Percentiles rank a stretch among this genome's conserved stretches.
Evolutionary conservation across 495 filamentous ascomycete genomes (phyloP).

Genomic region (Pyrenopolyporus hunteri): DNA sequence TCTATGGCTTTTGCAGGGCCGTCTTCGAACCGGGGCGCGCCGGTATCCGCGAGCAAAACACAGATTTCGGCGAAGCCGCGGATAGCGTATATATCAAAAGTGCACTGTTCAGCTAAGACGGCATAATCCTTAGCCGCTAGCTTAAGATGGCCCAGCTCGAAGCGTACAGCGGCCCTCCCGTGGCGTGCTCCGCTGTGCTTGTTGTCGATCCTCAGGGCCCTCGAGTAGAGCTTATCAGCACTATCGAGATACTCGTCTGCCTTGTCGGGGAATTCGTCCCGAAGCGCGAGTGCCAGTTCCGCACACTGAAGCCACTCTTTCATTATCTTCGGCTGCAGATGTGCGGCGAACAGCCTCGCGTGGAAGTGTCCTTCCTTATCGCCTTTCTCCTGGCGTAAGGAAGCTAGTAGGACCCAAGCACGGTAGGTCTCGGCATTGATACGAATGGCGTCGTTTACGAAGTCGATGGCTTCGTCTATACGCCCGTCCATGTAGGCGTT

Average conservation of each 20-base stretch:
- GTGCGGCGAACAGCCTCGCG: constrained; percentile 73
- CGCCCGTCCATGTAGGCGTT: constrained; percentile 70
- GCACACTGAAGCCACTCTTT: constrained; percentile 73
- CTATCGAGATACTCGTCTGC: constrained; percentile 57
- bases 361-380: constrained; percentile 69
- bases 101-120: constrained; percentile 29
- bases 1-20: constrained; percentile 58
- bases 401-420: constrained; percentile 76
- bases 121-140: constrained; percentile 38
- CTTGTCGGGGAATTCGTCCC: constrained; percentile 61
- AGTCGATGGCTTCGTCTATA: constrained; percentile 66
- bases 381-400: constrained; percentile 72
- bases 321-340: constrained; percentile 70
- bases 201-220: constrained; percentile 67
- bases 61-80: constrained; percentile 37
- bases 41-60: constrained; percentile 34
- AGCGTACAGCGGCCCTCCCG: constrained; percentile 63
- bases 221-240: constrained; percentile 71
- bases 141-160: constrained; percentile 57
- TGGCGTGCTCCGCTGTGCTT: constrained; percentile 64
- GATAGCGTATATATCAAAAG: constrained; percentile 37
- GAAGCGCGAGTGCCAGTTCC: constrained; percentile 60
- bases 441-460: constrained; percentile 72
- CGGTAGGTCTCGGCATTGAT: constrained; percentile 83
- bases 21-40: constrained; percentile 21